Evolutionary conservation across 129 eudicot genomes (phyloP).

Genomic region (Helianthus tuberosus): DNA sequence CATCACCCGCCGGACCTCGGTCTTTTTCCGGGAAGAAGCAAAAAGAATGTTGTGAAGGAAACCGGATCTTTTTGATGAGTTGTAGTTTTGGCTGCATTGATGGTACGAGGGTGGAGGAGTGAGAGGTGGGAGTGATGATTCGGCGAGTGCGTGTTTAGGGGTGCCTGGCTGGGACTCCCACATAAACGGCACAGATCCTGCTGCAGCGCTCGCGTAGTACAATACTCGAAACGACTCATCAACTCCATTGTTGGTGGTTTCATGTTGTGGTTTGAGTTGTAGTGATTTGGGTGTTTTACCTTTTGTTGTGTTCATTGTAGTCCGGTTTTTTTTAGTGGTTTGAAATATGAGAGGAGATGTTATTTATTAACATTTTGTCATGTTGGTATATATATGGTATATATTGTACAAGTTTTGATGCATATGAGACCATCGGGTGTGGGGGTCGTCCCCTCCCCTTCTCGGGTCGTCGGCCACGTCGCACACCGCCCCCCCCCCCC

Average conservation of each 20-base stretch:
- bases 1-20: too few relatives aligned
- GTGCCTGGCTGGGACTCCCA: slow-evolving; percentile 94
- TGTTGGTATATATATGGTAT: neutral
- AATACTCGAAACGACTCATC: slow-evolving; percentile 55
- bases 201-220: slow-evolving; percentile 63
- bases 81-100: slow-evolving; percentile 1
- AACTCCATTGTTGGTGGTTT: slow-evolving; percentile 36
- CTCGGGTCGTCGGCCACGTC: too few relatives aligned
- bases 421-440: too few relatives aligned
- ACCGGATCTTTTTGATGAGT: slow-evolving; percentile 30
- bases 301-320: slow-evolving; percentile 25
- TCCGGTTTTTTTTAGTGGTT: neutral
- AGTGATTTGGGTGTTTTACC: slow-evolving; percentile 28
- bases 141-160: slow-evolving; percentile 56
- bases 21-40: slow-evolving; percentile 29
- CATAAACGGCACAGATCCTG: slow-evolving; percentile 69
- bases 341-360: neutral
- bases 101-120: slow-evolving; percentile 80
- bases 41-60: slow-evolving; percentile 34
- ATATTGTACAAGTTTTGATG: too few relatives aligned
- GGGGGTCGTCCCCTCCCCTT: too few relatives aligned
- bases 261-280: neutral
- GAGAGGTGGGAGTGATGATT: slow-evolving; percentile 59
- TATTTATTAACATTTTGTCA: slow-evolving; percentile 3
- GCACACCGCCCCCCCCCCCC: too few relatives aligned